These are phyloP conservation scores for Colletotrichum endophyticum DNA, from an alignment of 2,329 filamentous ascomycete species.

Conservation along the genomic window DNA sequence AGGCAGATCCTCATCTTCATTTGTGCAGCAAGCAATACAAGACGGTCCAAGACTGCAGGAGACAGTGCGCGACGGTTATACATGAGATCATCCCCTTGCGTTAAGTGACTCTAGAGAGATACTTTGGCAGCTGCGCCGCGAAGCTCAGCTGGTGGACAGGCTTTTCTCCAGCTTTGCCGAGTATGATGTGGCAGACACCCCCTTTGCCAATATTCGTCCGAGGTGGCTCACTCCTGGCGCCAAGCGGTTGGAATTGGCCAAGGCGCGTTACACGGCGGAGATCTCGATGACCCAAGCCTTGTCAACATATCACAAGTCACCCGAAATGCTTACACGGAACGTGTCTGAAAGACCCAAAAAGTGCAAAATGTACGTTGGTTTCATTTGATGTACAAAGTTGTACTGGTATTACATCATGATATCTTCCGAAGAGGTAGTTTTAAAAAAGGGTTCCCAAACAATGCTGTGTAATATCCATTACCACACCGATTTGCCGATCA, in stretches of 20 bases:
- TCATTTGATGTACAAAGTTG: slow-evolving; percentile 14
- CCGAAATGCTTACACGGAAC: background rate
- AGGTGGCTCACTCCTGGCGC: background rate
- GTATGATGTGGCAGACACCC: background rate
- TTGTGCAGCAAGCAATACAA: background rate
- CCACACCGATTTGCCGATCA: background rate
- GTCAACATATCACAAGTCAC: background rate
- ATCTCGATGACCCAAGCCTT: background rate
- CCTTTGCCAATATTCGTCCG: background rate
- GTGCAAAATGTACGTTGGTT: background rate
- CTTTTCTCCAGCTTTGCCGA: background rate
- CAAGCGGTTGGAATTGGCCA: background rate
- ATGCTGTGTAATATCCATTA: slow-evolving; percentile 1
- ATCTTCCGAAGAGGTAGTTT: background rate
- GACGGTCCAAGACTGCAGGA: background rate
- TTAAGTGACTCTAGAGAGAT: background rate
- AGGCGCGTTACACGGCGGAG: background rate
- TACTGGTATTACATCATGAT: slow-evolving; percentile 20
- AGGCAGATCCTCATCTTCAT: background rate
- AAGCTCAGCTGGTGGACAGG: background rate
- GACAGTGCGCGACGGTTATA: background rate
- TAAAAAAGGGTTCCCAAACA: slow-evolving; percentile 7
- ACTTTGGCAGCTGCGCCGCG: background rate
- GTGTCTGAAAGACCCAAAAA: background rate
- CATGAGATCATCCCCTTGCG: background rate